phyloP scores from a whole-genome alignment of 2,329 filamentous ascomycete species.

The Epichloe brachyelytri region DNA sequence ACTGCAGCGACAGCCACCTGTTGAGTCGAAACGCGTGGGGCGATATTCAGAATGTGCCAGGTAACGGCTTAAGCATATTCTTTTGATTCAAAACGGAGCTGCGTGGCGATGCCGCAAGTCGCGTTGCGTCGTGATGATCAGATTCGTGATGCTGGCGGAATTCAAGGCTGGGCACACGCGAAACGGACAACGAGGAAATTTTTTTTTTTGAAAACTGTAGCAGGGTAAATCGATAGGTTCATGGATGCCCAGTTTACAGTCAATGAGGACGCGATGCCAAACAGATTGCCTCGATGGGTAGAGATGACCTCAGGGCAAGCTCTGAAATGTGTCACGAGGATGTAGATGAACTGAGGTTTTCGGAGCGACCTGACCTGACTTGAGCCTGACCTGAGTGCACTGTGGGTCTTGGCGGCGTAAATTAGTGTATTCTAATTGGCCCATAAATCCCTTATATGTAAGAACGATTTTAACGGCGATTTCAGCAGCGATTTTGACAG shows the following conservation, averaged over 20 bases:
- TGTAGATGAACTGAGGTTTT: not conserved
- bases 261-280: not conserved
- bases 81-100: not conserved
- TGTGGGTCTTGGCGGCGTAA: no score
- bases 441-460: no score
- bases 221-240: not conserved
- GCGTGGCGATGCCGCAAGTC: not conserved
- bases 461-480: no score
- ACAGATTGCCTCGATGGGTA: not conserved
- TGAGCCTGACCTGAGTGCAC: no score
- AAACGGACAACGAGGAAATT: not conserved
- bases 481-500: no score
- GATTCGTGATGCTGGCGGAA: not conserved
- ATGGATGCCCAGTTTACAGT: not conserved
- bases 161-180: not conserved
- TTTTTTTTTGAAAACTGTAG: not conserved
- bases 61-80: not conserved
- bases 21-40: not conserved
- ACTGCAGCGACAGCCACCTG: not conserved
- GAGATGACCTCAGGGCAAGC: not conserved
- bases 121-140: not conserved
- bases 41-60: not conserved
- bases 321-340: not conserved
- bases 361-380: no score
- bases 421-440: no score